Evolutionary conservation across 768 basidiomycete species (phyloP).

Genomic region (Russula foetens): DNA sequence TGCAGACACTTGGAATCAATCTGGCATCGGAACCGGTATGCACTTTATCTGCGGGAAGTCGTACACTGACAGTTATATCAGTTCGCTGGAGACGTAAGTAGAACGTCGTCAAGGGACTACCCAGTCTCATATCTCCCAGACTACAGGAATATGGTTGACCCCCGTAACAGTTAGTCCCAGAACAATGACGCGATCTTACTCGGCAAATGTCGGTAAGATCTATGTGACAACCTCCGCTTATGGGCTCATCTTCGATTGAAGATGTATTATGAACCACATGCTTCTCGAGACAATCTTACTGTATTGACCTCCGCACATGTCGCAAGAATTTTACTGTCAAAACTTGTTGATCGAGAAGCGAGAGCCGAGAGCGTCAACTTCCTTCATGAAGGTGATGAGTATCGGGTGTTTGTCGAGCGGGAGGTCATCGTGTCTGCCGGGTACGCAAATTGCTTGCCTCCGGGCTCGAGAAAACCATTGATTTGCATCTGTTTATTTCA

Average conservation of each 20-base stretch:
- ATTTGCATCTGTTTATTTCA: background rate
- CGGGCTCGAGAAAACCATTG: background rate
- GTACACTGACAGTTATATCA: background rate
- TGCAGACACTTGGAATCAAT: background rate
- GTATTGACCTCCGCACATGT: slow-evolving; percentile 20
- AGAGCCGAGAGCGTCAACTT: slow-evolving; percentile 11
- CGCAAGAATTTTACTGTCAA: slow-evolving; percentile 2
- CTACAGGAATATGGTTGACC: slow-evolving; percentile 1
- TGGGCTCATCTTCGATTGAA: background rate
- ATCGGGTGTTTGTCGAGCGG: slow-evolving; percentile 1
- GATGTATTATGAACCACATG: slow-evolving; percentile 22
- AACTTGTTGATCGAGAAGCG: background rate
- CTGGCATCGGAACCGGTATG: slow-evolving; percentile 1
- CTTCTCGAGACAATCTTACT: slow-evolving; percentile 18
- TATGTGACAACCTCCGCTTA: too few relatives aligned
- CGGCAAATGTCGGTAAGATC: slow-evolving; percentile 9
- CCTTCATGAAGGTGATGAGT: slow-evolving; percentile 5
- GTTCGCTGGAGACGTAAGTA: slow-evolving; percentile 16
- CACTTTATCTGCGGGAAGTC: background rate
- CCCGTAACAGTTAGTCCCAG: slow-evolving; percentile 4
- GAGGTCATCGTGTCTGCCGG: slow-evolving; percentile 18
- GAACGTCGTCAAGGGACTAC: background rate
- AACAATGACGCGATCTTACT: slow-evolving; percentile 7
- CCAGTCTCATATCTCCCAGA: slow-evolving; percentile 3
- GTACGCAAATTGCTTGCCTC: background rate